phyloP scores from a whole-genome alignment of 2,329 filamentous ascomycete species.

The Pseudogymnoascus sp. region DNA sequence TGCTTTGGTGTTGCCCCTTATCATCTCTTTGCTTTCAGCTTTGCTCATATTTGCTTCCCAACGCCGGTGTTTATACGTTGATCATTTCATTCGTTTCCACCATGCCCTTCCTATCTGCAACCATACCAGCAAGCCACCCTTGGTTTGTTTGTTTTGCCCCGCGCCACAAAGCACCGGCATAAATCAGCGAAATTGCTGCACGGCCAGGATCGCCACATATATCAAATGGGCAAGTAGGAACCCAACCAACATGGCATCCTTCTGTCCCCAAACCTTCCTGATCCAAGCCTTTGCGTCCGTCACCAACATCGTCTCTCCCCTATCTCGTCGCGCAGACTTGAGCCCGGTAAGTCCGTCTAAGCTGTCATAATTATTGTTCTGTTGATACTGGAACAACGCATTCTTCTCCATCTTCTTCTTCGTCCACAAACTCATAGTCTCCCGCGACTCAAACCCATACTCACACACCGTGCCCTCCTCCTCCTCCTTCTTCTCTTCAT shows the following conservation, averaged over 20 bases:
- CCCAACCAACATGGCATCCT: conserved; percentile 12
- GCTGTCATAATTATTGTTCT: conserved; percentile 45
- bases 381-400: conserved; percentile 48
- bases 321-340: conserved; percentile 42
- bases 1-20: not conserved
- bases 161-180: not conserved
- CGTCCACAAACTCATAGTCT: conserved; percentile 48
- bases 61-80: not conserved
- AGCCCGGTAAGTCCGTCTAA: conserved; percentile 55
- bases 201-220: not conserved
- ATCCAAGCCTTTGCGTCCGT: conserved; percentile 29
- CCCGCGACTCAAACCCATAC: conserved; percentile 44
- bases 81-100: not conserved
- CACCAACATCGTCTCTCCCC: conserved; percentile 40
- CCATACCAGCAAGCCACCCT: not conserved
- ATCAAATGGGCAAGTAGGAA: conserved; percentile 10
- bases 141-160: too few species aligned
- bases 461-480: not conserved
- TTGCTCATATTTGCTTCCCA: not conserved
- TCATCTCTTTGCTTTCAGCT: not conserved
- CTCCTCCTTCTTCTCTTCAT: conserved; percentile 25
- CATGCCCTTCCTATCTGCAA: not conserved
- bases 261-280: conserved; percentile 14
- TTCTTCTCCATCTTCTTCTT: conserved; percentile 42
- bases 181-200: not conserved